These are phyloP conservation scores for Penicillium goetzii DNA, from an alignment of 495 filamentous ascomycete genomes.

Conservation along the genomic window DNA sequence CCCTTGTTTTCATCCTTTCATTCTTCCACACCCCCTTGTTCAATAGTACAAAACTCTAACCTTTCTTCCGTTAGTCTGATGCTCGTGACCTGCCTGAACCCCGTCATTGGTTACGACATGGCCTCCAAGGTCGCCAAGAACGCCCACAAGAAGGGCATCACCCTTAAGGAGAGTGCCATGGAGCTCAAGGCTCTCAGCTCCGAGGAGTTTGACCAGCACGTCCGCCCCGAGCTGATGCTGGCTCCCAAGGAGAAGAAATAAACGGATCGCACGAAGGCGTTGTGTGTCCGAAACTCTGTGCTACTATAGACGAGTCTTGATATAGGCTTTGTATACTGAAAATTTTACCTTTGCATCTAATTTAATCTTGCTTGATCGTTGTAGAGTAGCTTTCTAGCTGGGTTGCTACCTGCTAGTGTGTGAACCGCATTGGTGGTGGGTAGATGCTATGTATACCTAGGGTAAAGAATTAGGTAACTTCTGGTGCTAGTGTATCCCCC, in stretches of 20 bases:
- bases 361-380: background rate
- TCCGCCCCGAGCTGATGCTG: conserved; percentile 97
- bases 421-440: too few species aligned
- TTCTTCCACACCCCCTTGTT: conserved; percentile 8
- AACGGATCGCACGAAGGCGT: conserved; percentile 18
- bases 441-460: too few species aligned
- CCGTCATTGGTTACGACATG: conserved; percentile 98
- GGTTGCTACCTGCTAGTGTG: background rate
- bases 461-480: too few species aligned
- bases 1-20: background rate
- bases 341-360: conserved; percentile 2
- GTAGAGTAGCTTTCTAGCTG: background rate
- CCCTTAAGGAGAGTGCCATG: conserved; percentile 90
- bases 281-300: conserved; percentile 17
- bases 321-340: conserved; percentile 36
- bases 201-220: conserved; percentile 88
- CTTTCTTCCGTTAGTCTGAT: conserved; percentile 68
- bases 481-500: too few species aligned
- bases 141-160: conserved; percentile 96
- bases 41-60: conserved; percentile 27
- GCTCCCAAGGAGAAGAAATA: conserved; percentile 69
- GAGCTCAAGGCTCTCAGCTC: conserved; percentile 88
- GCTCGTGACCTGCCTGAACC: conserved; percentile 98
- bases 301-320: conserved; percentile 27
- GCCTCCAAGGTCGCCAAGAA: conserved; percentile 98